A percentile compares a stretch with the other conserved stretches of the same genome.
These are phyloP conservation scores for Pseudocercospora musae DNA, from an alignment of 2,329 filamentous ascomycete species.

Conservation along the genomic window DNA sequence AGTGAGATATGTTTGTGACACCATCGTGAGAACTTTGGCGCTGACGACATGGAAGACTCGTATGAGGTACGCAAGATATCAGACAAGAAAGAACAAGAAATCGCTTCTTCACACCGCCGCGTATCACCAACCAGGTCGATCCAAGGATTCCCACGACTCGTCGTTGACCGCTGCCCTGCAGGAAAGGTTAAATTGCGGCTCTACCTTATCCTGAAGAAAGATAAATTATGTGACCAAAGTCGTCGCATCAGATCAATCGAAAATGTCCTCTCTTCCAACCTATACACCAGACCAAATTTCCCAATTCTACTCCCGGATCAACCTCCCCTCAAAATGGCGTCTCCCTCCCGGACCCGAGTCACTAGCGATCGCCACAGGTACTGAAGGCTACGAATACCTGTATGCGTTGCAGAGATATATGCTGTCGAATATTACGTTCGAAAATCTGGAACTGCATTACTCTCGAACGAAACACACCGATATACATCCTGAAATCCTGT, in stretches of 20 bases:
- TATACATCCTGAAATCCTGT: constrained; percentile 50
- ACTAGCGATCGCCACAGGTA: constrained; percentile 13
- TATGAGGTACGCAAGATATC: no score
- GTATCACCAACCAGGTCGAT: background rate
- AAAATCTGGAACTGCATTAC: constrained; percentile 56
- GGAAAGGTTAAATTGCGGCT: background rate
- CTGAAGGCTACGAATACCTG: constrained; percentile 25
- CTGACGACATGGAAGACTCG: background rate
- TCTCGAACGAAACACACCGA: constrained; percentile 48
- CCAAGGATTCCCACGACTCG: background rate
- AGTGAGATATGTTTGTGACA: background rate
- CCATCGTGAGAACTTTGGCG: background rate
- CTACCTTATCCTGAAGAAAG: background rate
- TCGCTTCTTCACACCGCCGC: background rate
- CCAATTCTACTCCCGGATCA: constrained; percentile 26
- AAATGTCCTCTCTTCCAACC: background rate
- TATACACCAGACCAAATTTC: constrained; percentile 24
- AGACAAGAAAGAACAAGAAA: no score
- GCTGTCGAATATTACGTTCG: constrained; percentile 52
- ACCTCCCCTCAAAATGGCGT: constrained; percentile 23
- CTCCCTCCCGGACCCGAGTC: constrained; percentile 19
- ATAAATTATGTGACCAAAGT: no score
- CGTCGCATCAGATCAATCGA: no score
- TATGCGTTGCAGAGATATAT: constrained; percentile 25
- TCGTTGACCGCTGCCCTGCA: background rate